Evolutionary conservation across 345 rosid genomes (phyloP), one percentile per base, ranked within the genome.

Genomic region (Cardamine occulta): DNA sequence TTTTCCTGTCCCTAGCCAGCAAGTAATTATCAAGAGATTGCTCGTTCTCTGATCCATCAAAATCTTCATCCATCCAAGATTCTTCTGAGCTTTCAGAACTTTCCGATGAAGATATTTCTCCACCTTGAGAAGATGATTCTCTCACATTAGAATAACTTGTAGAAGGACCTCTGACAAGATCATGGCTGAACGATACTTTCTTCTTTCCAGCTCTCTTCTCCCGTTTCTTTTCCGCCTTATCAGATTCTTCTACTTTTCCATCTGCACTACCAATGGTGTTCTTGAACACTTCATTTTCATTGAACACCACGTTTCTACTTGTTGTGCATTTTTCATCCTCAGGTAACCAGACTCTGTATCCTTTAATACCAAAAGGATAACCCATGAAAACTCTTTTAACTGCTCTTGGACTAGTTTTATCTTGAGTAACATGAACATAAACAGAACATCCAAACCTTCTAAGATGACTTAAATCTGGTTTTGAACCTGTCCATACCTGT

Each of bases 181-280:
- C 10, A 58, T n/a, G 13, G 0, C 10, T 54, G 2, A 24, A 24
- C 2, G 28, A 24, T 4, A 24, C 15, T 31, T 3, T 29, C 31
- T 3, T 29, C 31, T 62, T 62, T 40, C 15, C 67, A 21, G 18
- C 1, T n/a, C n/a, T n/a, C 8, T 48, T 23, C 9, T 7, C 7
- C 18, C 5, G 1, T 0, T 2, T 12, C 1, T 0, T 18, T 5
- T 17, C 7, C 1, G 8, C 15, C 0, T 47, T 17, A 0, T 48
- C 5, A 18, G 1, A 0, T 48, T 48, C 11, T 1, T 17, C 18
- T 7, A 2, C 8, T 1, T 21, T 18, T 18, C 11, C 19, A n/a
- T 47, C 51, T 1, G 21, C 21, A 15, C 0, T 8, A 7, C 0
- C 3, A n/a, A 0, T 8, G 11, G 11, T 48, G 6, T 47, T 7